Base-by-base conservation (phyloP, 2,329 filamentous ascomycete species). In the Aspergillus nomiae region DNA sequence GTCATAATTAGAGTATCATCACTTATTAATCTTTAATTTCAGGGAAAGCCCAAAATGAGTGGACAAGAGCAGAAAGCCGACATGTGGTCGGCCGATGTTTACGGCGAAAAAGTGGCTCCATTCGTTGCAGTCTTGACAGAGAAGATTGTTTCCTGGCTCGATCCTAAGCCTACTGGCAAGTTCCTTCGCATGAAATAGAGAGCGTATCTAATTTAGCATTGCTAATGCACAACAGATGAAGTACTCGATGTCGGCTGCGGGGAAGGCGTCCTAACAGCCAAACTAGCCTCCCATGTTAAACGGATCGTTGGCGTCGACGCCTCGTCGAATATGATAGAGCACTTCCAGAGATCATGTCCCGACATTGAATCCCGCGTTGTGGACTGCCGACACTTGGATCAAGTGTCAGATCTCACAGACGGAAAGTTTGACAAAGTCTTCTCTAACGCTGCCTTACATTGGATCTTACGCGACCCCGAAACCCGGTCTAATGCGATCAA, bases 391-490 rank as follows among this genome's bases (percentile, higher is more conserved):
- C 72, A 71, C 59, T 55, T 80, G n/a, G 73, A 76, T 21, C 60
- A 69, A 16, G 73, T 73, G 12, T 34, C 45, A 2, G 61, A 58
- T 1, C 67, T 76, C 50, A 65, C 70, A 4, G 53, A 71, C 56
- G 75, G 74, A 54, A 70, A 60, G 6, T 83, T 75, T 69, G 76
- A 80, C 65, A 90, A 90, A 70, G 83, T 82, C 69, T 90, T 90
- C 73, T 89, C 87, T 60, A 90, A 90, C 69, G 88, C 88, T 0
- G 88, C 87, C 0, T 80, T 90, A 74, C 87, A 89, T 76, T 90
- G 88, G 88, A 87, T 90, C 70, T 80, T 92, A 9, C 78, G 84
- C 0, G 74, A 78, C 32, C 64, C 76, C 0, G 67, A 71, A 0
- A 82, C 82, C 1, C 82, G 86, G 11, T 67, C 74, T 4, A 70